These are phyloP conservation scores for Fraxinus latifolia DNA, from an alignment of 305 asterid species.

Conservation along the genomic window DNA sequence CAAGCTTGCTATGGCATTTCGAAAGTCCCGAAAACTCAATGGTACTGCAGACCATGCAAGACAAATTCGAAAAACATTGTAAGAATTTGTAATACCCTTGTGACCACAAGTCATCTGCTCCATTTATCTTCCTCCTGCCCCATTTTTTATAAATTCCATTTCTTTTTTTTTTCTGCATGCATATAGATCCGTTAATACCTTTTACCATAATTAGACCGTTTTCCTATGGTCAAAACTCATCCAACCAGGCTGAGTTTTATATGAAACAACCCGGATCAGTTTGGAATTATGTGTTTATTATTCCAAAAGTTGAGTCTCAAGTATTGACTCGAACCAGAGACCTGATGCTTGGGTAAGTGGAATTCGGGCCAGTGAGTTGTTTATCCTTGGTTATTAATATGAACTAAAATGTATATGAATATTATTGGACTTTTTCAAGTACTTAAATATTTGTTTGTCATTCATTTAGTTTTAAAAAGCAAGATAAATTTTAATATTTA, in stretches of 20 bases:
- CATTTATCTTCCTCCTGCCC: neutral
- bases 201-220: neutral
- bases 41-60: constrained; percentile 37
- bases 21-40: constrained; percentile 26
- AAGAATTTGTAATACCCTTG: constrained; percentile 8
- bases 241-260: neutral
- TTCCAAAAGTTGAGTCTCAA: neutral
- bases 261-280: neutral
- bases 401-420: neutral
- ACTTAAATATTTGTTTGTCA: neutral
- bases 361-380: neutral
- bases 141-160: neutral
- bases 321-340: neutral
- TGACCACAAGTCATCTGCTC: neutral
- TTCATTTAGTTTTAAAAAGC: neutral
- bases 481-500: neutral
- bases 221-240: neutral
- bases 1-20: constrained; percentile 38
- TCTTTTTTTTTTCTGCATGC: neutral
- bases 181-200: neutral
- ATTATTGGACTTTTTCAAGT: neutral
- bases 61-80: constrained; percentile 27
- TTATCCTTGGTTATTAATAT: neutral
- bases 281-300: neutral
- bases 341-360: neutral